Conservation (phyloP, 345 rosid species). For the Turnera subulata region DNA sequence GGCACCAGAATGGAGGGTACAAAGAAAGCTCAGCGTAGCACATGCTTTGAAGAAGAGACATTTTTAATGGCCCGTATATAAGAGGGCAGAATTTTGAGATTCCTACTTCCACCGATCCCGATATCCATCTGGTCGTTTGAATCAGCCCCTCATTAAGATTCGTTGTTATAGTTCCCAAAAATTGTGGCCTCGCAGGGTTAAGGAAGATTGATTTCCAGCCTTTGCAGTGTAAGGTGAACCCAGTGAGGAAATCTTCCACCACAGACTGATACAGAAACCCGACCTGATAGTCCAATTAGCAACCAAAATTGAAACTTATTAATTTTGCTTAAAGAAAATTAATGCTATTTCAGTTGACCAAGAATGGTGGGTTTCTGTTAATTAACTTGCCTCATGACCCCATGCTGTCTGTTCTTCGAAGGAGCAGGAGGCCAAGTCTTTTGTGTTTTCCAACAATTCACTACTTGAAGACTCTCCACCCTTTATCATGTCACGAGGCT, state of each 20-base stretch:
- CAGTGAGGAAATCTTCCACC: constrained; percentile 41
- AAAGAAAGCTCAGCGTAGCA: constrained; percentile 20
- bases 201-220: constrained; percentile 42
- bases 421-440: constrained; percentile 27
- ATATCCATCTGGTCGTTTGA: constrained; percentile 38
- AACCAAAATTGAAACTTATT: background rate
- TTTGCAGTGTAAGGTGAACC: constrained; percentile 27
- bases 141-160: constrained; percentile 18
- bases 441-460: constrained; percentile 15
- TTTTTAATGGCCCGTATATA: constrained; percentile 29
- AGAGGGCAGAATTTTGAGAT: constrained; percentile 41
- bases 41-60: constrained; percentile 27
- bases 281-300: constrained; percentile 28
- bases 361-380: no score
- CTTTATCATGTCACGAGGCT: no score
- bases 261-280: constrained; percentile 34
- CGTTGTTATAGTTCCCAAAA: constrained; percentile 26
- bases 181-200: constrained; percentile 29
- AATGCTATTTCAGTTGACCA: no score
- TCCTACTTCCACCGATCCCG: constrained; percentile 23
- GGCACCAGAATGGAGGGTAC: constrained; percentile 7
- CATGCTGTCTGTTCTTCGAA: constrained; percentile 33
- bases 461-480: constrained; percentile 2
- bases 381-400: constrained; percentile 43
- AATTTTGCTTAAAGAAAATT: no score